Percentiles rank a stretch among this genome's conserved stretches.
Evolutionary conservation across 257 asterid species (phyloP).

Genomic region (Przewalskia tangutica): DNA sequence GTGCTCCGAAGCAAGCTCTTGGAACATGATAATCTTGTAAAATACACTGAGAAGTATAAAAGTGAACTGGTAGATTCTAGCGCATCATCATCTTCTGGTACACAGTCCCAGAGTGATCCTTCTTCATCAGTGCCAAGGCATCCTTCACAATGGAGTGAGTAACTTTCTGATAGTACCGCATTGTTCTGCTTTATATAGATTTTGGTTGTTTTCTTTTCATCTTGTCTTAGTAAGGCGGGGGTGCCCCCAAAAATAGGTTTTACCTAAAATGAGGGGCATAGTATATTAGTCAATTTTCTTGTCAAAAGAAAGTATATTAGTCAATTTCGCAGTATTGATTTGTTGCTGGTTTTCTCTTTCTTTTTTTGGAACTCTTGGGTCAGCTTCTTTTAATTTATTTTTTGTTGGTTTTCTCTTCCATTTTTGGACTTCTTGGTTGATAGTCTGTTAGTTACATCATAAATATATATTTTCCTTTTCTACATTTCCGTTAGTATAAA

Average conservation of each 20-base stretch:
- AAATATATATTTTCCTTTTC: background rate
- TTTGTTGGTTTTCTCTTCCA: background rate
- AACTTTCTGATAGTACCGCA: background rate
- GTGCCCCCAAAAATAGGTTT: background rate
- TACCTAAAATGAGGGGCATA: background rate
- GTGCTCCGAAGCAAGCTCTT: slow-evolving; percentile 65
- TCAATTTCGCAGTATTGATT: too few relatives aligned
- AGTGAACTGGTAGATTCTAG: slow-evolving; percentile 46
- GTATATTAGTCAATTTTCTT: background rate
- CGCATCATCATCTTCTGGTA: slow-evolving; percentile 35
- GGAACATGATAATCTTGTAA: slow-evolving; percentile 64
- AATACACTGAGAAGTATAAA: slow-evolving; percentile 61
- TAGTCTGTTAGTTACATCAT: background rate
- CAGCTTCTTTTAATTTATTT: background rate
- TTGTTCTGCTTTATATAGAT: background rate
- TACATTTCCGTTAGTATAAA: background rate
- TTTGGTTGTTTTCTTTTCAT: background rate
- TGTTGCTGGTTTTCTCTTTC: background rate
- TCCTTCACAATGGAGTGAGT: slow-evolving; percentile 78
- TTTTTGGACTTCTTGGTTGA: background rate
- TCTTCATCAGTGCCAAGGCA: slow-evolving; percentile 56
- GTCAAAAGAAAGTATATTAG: too few relatives aligned
- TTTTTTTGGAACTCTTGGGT: background rate
- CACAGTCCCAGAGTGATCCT: slow-evolving; percentile 42
- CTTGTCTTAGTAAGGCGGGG: background rate